Percentiles rank a stretch among this genome's conserved stretches.
phyloP scores from a whole-genome alignment of 1,284 basidiomycete genomes.

The Melampsora americana region DNA sequence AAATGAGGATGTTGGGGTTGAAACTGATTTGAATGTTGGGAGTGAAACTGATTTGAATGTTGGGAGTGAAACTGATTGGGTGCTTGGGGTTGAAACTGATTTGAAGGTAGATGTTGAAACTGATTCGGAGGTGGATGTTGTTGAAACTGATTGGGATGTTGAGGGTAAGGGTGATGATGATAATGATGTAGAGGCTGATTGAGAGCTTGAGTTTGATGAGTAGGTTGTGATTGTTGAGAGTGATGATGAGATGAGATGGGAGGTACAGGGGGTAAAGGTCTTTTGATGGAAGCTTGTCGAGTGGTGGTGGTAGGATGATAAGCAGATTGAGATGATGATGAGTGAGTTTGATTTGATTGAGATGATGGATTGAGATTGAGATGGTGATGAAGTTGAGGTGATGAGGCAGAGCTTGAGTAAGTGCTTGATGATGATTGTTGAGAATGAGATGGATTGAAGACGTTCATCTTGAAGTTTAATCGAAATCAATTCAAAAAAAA shows the following conservation, averaged over 20 bases:
- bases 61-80: no score
- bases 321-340: no score
- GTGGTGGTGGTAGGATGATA: not conserved
- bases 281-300: not conserved
- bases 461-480: no score
- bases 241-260: not conserved
- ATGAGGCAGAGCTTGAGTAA: no score
- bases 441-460: no score
- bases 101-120: not conserved
- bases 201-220: not conserved
- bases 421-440: no score
- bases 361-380: no score
- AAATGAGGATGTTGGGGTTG: not conserved
- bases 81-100: not conserved
- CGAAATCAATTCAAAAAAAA: no score
- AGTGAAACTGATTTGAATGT: not conserved
- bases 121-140: no score
- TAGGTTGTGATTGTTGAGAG: not conserved
- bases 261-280: not conserved
- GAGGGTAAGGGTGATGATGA: not conserved
- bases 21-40: not conserved
- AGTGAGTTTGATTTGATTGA: no score
- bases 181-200: not conserved
- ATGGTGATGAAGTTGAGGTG: no score
- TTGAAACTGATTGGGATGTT: not conserved